Conservation (phyloP, 257 asterid genomes). For the Solanum commersonii region DNA sequence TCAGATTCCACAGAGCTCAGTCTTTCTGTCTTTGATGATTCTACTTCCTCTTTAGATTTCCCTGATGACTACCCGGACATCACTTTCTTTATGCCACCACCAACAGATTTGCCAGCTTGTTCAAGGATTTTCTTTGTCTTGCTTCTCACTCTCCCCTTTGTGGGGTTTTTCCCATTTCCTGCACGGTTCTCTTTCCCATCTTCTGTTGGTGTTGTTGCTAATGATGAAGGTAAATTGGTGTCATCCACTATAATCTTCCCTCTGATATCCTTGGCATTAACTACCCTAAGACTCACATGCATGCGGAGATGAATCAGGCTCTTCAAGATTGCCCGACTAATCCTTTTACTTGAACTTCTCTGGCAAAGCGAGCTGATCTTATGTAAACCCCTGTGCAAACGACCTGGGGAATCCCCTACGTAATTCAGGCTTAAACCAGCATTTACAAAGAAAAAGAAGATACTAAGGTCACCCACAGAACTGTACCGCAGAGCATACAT, state of each 20-base stretch:
- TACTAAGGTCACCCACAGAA: background rate
- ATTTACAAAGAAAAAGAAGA: background rate
- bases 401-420: slow-evolving; percentile 23
- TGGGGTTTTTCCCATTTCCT: slow-evolving; percentile 22
- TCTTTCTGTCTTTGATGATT: slow-evolving; percentile 10
- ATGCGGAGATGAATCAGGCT: slow-evolving; percentile 31
- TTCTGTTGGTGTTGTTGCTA: slow-evolving; percentile 13
- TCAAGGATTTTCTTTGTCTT: slow-evolving; percentile 54
- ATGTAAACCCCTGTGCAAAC: slow-evolving; percentile 37
- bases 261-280: slow-evolving; percentile 39
- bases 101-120: slow-evolving; percentile 62
- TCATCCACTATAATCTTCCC: slow-evolving; percentile 47
- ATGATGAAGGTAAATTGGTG: slow-evolving; percentile 11
- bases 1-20: slow-evolving; percentile 1
- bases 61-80: slow-evolving; percentile 41
- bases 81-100: slow-evolving; percentile 35
- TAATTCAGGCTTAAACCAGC: background rate
- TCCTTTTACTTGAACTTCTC: slow-evolving; percentile 36
- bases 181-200: slow-evolving; percentile 36
- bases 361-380: slow-evolving; percentile 52
- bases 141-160: slow-evolving; percentile 26
- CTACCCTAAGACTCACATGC: slow-evolving; percentile 26
- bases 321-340: slow-evolving; percentile 18
- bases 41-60: slow-evolving; percentile 21
- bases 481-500: background rate